Evolutionary conservation across 495 filamentous ascomycete species (phyloP), one percentile per base, ranked within the genome.

Genomic region (Podospora fimiseda): DNA sequence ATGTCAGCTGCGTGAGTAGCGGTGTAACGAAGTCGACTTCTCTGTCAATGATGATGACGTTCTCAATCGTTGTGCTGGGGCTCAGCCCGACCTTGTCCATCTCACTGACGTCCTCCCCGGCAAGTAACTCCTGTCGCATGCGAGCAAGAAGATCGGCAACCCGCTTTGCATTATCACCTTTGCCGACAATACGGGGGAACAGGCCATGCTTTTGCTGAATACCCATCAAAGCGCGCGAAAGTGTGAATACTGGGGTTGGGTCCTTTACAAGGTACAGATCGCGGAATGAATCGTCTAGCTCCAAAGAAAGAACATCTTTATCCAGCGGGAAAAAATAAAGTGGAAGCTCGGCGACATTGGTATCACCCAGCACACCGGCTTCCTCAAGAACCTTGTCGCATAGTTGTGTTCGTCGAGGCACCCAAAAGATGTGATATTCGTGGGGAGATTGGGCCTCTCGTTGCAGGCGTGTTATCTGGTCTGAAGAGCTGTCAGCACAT

Each of bases 381-480:
- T 95, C 90, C 69, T 99, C 94, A 30, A 99, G 71, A 36, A 99
- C 84, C 59, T 89, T 84, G 68, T 97, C 87, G 62, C 88, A 91
- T 48, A 97, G 86, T 38, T 94, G 75, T 9, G 94, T 96, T 47
- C 93, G 87, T 52, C 94, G 81, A 5, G 94, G 93, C 14, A 90
- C 83, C 84, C 92, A 96, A 62, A 97, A 87, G 55, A 97, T 84
- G 40, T 86, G 89, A 68, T 96, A 93, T 62, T 97, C 94, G 78
- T 97, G 92, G 51, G 91, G 86, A 43, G 84, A 84, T 66, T 88
- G 87, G 62, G 83, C 85, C 68, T 87, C 86, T 56, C 84, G 86
- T 55, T 91, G 89, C 46, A 96, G 72, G 16, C 88, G 84, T 70
- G 90, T 90, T 61, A 97, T 89, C 77, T 97, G 92, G 58, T 87